Evolutionary conservation across 2,329 filamentous ascomycete genomes (phyloP).

Genomic region (Fusarium marasasianum): DNA sequence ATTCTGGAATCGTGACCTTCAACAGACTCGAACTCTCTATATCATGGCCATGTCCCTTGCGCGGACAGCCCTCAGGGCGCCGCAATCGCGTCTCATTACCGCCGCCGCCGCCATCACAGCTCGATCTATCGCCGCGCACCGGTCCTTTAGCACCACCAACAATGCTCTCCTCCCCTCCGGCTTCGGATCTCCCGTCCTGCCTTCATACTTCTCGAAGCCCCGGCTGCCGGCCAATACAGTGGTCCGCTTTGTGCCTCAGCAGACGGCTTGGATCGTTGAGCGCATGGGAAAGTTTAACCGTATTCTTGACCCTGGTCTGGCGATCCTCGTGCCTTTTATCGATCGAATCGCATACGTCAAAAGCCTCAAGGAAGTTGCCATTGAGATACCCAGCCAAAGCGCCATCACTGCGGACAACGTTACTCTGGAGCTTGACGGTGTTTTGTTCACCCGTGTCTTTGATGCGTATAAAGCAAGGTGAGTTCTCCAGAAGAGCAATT

Average conservation of each 20-base stretch:
- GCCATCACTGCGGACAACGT: constrained; percentile 99
- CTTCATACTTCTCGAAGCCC: constrained; percentile 82
- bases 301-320: constrained; percentile 90
- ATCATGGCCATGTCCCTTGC: constrained; percentile 45
- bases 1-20: constrained; percentile 33
- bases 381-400: constrained; percentile 97
- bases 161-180: constrained; percentile 47
- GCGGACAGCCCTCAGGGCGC: constrained; percentile 44
- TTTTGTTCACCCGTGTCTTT: constrained; percentile 94
- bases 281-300: constrained; percentile 98
- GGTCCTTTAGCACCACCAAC: constrained; percentile 46
- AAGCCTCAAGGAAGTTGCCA: constrained; percentile 92
- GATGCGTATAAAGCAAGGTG: constrained; percentile 98
- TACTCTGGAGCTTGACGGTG: constrained; percentile 93
- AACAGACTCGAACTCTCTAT: constrained; percentile 22
- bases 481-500: constrained; percentile 37
- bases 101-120: constrained; percentile 28
- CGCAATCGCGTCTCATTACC: constrained; percentile 35
- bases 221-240: constrained; percentile 91
- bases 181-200: constrained; percentile 51
- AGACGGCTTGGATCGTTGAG: constrained; percentile 99
- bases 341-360: constrained; percentile 98
- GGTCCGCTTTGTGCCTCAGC: constrained; percentile 97
- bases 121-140: constrained; percentile 32
- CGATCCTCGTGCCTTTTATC: constrained; percentile 87